Conservation (phyloP, 148 eudicot genomes). For the Agrostemma githago region DNA sequence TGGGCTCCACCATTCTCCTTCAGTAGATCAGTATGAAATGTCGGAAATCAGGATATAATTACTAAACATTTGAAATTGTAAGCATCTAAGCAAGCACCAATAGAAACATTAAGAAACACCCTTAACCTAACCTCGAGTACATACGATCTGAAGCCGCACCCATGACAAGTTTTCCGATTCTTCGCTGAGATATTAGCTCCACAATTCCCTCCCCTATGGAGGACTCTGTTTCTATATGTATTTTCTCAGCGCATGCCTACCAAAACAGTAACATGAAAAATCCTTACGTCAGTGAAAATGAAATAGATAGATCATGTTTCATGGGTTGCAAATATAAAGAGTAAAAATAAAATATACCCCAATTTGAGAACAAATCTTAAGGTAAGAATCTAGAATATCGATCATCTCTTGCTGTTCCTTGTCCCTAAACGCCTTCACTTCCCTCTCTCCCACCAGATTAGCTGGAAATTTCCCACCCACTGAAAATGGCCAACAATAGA, state of each 20-base stretch:
- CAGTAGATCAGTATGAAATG: constrained; percentile 1
- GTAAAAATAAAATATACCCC: constrained; percentile 48
- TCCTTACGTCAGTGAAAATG: neutral
- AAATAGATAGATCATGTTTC: constrained; percentile 5
- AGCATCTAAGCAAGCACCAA: neutral
- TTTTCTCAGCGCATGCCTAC: constrained; percentile 54
- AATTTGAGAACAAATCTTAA: constrained; percentile 43
- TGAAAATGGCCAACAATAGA: constrained; percentile 24
- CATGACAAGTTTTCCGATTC: constrained; percentile 64
- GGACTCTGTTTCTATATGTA: constrained; percentile 43
- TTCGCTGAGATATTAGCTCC: constrained; percentile 44
- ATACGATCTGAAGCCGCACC: constrained; percentile 66
- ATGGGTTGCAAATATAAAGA: constrained; percentile 12
- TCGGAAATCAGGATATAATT: neutral
- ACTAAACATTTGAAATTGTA: neutral
- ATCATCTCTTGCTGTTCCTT: constrained; percentile 46
- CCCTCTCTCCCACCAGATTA: constrained; percentile 36
- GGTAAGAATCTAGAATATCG: constrained; percentile 39
- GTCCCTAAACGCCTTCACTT: constrained; percentile 43
- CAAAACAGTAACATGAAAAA: constrained; percentile 15
- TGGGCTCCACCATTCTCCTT: constrained; percentile 66
- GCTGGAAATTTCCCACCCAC: constrained; percentile 61
- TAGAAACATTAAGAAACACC: neutral
- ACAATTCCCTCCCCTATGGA: constrained; percentile 66
- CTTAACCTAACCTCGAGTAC: constrained; percentile 42